Percentiles rank a stretch among this genome's conserved stretches.
phyloP scores from a whole-genome alignment of 2,329 filamentous ascomycete species.

The Ophiostoma piceae region DNA sequence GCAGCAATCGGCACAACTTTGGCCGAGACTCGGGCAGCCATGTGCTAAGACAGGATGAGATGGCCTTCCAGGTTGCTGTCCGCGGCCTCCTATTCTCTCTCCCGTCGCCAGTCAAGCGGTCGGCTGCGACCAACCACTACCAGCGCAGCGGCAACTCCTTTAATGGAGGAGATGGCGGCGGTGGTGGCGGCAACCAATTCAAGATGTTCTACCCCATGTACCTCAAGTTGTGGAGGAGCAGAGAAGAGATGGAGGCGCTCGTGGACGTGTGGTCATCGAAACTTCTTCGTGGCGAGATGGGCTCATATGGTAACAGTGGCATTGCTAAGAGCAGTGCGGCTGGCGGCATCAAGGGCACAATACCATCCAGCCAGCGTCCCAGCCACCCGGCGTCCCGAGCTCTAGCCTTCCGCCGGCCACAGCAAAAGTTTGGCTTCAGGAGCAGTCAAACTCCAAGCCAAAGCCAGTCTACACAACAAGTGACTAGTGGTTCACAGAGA shows the following conservation, averaged over 20 bases:
- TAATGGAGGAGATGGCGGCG: constrained; percentile 31
- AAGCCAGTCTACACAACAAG: not conserved
- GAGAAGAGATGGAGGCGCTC: constrained; percentile 72
- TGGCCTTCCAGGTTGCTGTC: constrained; percentile 86
- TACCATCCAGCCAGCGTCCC: constrained; percentile 25
- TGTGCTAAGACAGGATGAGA: constrained; percentile 82
- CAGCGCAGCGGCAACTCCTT: constrained; percentile 20
- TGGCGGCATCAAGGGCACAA: not conserved
- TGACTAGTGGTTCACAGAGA: not conserved
- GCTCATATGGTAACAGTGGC: constrained; percentile 37
- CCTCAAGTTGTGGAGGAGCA: constrained; percentile 74
- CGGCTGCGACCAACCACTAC: constrained; percentile 41
- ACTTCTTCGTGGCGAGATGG: constrained; percentile 54
- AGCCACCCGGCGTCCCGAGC: constrained; percentile 42
- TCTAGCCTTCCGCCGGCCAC: constrained; percentile 44
- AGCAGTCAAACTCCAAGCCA: constrained; percentile 10
- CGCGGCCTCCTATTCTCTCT: constrained; percentile 80
- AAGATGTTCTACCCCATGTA: constrained; percentile 92
- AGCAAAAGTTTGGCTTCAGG: constrained; percentile 30
- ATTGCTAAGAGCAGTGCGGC: not conserved
- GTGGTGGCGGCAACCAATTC: constrained; percentile 56
- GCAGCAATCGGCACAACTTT: constrained; percentile 33
- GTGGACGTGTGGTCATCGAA: constrained; percentile 64
- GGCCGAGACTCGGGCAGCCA: constrained; percentile 61
- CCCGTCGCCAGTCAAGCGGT: constrained; percentile 78